Conservation (phyloP, 345 rosid species). For the Arabidopsis arenosa region DNA sequence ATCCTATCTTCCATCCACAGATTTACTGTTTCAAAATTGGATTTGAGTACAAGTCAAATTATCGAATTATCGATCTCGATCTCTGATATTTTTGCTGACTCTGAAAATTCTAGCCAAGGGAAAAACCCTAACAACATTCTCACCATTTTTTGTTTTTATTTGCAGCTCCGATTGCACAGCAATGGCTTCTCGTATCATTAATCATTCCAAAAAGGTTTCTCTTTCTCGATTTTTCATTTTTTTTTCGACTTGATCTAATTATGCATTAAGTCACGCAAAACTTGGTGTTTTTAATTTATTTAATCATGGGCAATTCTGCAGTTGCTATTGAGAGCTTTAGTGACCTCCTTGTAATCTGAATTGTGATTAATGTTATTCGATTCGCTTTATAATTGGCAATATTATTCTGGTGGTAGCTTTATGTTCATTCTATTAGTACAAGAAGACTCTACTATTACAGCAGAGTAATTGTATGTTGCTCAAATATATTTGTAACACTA, state of each 20-base stretch:
- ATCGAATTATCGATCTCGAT: too few species aligned
- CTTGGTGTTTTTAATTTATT: neutral
- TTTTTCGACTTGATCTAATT: too few species aligned
- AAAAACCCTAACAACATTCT: too few species aligned
- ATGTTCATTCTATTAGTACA: neutral
- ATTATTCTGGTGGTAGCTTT: neutral
- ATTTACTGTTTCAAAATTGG: too few species aligned
- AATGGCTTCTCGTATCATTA: slow-evolving; percentile 67
- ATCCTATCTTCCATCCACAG: too few species aligned
- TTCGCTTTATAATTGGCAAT: slow-evolving; percentile 1
- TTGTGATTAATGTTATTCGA: slow-evolving; percentile 8
- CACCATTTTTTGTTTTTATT: too few species aligned
- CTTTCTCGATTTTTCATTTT: neutral
- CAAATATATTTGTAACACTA: neutral
- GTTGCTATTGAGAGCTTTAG: neutral
- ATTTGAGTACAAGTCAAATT: too few species aligned
- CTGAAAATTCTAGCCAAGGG: neutral
- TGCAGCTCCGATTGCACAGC: slow-evolving; percentile 19
- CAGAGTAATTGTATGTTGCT: neutral
- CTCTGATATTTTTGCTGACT: neutral
- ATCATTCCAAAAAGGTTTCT: slow-evolving; percentile 61
- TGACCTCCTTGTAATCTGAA: neutral
- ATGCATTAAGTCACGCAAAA: too few species aligned
- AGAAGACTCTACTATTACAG: slow-evolving; percentile 6
- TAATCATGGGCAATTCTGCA: neutral